Evolutionary conservation across 257 asterid genomes (phyloP).

Genomic region (Nicotiana tomentosiformis): DNA sequence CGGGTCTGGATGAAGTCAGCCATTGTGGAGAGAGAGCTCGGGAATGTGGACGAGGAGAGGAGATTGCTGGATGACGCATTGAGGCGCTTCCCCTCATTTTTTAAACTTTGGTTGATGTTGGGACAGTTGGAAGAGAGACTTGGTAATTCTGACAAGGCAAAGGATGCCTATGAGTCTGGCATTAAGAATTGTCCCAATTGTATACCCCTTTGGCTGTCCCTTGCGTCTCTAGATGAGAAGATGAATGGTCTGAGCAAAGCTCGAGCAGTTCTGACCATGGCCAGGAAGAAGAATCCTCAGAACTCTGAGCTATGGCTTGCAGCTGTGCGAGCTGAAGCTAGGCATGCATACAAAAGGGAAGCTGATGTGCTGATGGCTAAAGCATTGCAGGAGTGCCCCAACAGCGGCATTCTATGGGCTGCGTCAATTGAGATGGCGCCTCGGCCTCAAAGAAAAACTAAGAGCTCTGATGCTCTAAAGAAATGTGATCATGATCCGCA

Average conservation of each 20-base stretch:
- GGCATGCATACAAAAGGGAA: slow-evolving; percentile 76
- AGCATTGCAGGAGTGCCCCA: slow-evolving; percentile 90
- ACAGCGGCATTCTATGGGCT: slow-evolving; percentile 81
- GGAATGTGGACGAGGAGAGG: slow-evolving; percentile 71
- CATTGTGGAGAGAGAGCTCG: slow-evolving; percentile 85
- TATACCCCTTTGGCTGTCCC: slow-evolving; percentile 82
- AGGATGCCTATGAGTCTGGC: slow-evolving; percentile 60
- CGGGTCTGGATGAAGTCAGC: slow-evolving; percentile 99
- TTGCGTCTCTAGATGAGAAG: slow-evolving; percentile 71
- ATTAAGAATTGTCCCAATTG: slow-evolving; percentile 59
- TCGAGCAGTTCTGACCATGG: slow-evolving; percentile 77
- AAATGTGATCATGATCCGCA: slow-evolving; percentile 69
- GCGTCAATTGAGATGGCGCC: slow-evolving; percentile 70
- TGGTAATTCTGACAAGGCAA: slow-evolving; percentile 52
- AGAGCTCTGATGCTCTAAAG: slow-evolving; percentile 60
- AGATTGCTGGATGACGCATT: slow-evolving; percentile 71
- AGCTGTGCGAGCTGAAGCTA: slow-evolving; percentile 70
- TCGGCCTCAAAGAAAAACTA: slow-evolving; percentile 63
- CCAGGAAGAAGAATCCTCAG: slow-evolving; percentile 77
- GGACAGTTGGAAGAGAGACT: slow-evolving; percentile 90
- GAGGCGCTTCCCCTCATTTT: slow-evolving; percentile 63
- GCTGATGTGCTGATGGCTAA: slow-evolving; percentile 80
- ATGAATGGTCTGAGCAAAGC: slow-evolving; percentile 67
- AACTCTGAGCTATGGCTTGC: slow-evolving; percentile 88
- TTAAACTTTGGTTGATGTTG: slow-evolving; percentile 85